Evolutionary conservation across 2,329 filamentous ascomycete genomes (phyloP).

Genomic region (Penicillium rolfsii): DNA sequence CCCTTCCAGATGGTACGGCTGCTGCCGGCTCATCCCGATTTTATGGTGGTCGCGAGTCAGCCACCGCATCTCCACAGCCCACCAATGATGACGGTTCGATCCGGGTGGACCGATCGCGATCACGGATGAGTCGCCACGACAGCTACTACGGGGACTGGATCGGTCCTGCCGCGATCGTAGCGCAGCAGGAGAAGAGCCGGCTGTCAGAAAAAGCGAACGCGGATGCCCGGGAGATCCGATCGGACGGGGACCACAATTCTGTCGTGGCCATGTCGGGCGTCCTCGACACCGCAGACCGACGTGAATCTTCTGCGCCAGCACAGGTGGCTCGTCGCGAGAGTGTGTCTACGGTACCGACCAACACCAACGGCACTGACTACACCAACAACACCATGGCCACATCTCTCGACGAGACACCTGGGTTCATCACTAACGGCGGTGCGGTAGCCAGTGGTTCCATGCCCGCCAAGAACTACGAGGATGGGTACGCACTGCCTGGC

Average conservation of each 20-base stretch:
- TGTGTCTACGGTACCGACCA: slow-evolving; percentile 40
- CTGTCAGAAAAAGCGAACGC: slow-evolving; percentile 7
- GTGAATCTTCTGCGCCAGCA: slow-evolving; percentile 26
- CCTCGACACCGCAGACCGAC: slow-evolving; percentile 24
- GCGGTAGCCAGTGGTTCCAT: slow-evolving; percentile 16
- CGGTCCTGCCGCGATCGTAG: slow-evolving; percentile 45
- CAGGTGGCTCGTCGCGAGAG: slow-evolving; percentile 35
- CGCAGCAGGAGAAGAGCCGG: slow-evolving; percentile 29
- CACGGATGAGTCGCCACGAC: slow-evolving; percentile 33
- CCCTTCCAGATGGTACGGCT: slow-evolving; percentile 54
- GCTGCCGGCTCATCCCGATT: slow-evolving; percentile 41
- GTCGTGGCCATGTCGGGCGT: slow-evolving; percentile 22
- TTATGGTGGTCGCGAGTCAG: slow-evolving; percentile 26
- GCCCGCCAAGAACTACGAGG: slow-evolving; percentile 14
- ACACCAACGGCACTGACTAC: slow-evolving; percentile 38
- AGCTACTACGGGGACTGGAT: slow-evolving; percentile 60
- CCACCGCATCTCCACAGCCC: slow-evolving; percentile 19
- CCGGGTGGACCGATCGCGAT: slow-evolving; percentile 12
- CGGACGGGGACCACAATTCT: slow-evolving; percentile 24
- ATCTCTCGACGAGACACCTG: slow-evolving; percentile 33
- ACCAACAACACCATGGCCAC: slow-evolving; percentile 41
- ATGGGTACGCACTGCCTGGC: slow-evolving; percentile 14
- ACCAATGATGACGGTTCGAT: slow-evolving; percentile 14
- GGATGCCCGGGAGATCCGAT: slow-evolving; percentile 26
- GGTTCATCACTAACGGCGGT: slow-evolving; percentile 10